A percentile compares a stretch with the other conserved stretches of the same genome.
Evolutionary conservation across 2,329 filamentous ascomycete species (phyloP).

Genomic region (Trichoderma breve): DNA sequence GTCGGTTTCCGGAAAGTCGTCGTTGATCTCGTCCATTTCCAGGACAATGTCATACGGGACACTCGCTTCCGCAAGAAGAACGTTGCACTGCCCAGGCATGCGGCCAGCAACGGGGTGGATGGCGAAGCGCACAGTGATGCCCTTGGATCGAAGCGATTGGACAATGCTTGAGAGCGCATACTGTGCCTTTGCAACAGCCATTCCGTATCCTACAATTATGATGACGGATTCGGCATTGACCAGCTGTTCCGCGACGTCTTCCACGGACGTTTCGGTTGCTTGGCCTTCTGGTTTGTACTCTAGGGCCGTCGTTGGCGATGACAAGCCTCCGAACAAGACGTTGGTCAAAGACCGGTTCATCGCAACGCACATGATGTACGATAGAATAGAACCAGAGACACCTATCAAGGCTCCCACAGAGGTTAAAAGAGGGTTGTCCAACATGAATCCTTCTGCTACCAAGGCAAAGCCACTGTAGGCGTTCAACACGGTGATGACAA

Average conservation of each 20-base stretch:
- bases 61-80: conserved; percentile 80
- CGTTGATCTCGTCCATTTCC: conserved; percentile 96
- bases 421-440: conserved; percentile 81
- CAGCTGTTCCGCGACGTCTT: conserved; percentile 76
- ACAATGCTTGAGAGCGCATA: conserved; percentile 87
- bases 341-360: conserved; percentile 93
- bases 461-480: conserved; percentile 89
- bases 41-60: conserved; percentile 91
- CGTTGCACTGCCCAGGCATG: conserved; percentile 93
- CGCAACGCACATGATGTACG: conserved; percentile 81
- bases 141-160: conserved; percentile 67
- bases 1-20: conserved; percentile 83
- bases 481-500: conserved; percentile 87
- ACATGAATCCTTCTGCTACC: conserved; percentile 88
- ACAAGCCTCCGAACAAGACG: conserved; percentile 74
- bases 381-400: conserved; percentile 83
- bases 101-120: conserved; percentile 88
- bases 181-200: conserved; percentile 92
- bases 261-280: conserved; percentile 73
- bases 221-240: conserved; percentile 79
- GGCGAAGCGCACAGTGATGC: conserved; percentile 80
- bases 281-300: conserved; percentile 77
- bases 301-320: conserved; percentile 54
- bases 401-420: conserved; percentile 85
- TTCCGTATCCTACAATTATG: conserved; percentile 87